Conservation (phyloP, 2,329 filamentous ascomycete species). For the Grosmannia penicillata region DNA sequence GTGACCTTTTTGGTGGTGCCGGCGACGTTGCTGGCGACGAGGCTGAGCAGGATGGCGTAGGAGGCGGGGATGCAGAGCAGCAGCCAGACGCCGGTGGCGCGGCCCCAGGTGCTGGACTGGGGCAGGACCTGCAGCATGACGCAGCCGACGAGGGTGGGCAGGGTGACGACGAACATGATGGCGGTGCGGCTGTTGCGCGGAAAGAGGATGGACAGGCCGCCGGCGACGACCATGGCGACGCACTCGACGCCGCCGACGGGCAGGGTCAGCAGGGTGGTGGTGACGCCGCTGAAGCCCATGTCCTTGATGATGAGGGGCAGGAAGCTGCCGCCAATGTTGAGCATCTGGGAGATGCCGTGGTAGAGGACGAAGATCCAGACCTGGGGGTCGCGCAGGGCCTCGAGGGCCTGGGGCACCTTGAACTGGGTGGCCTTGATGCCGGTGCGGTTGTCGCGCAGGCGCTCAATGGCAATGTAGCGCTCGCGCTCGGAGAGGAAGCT, state of each 20-base stretch:
- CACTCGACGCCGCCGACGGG: slow-evolving; percentile 13
- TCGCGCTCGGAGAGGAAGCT: slow-evolving; percentile 41
- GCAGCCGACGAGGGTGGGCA: slow-evolving; percentile 27
- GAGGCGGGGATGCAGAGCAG: slow-evolving; percentile 26
- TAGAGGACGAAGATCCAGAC: slow-evolving; percentile 25
- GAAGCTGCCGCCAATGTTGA: no score
- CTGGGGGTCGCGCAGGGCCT: slow-evolving; percentile 36
- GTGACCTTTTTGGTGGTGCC: slow-evolving; percentile 34
- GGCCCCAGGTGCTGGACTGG: slow-evolving; percentile 25
- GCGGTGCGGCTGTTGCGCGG: slow-evolving; percentile 21
- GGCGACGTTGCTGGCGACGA: slow-evolving; percentile 32
- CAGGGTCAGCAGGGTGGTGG: slow-evolving; percentile 20
- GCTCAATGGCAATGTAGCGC: slow-evolving; percentile 35
- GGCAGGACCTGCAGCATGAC: slow-evolving; percentile 27
- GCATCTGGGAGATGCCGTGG: neutral
- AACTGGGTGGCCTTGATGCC: slow-evolving; percentile 38
- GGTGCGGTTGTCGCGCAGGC: slow-evolving; percentile 33
- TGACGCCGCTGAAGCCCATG: slow-evolving; percentile 25
- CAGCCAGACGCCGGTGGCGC: slow-evolving; percentile 33
- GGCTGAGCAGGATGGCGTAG: slow-evolving; percentile 25
- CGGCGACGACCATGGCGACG: slow-evolving; percentile 28
- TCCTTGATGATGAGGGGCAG: slow-evolving; percentile 32
- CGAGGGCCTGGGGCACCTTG: slow-evolving; percentile 27
- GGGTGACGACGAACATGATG: slow-evolving; percentile 22
- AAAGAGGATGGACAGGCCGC: slow-evolving; percentile 21